Evolutionary conservation across 1,284 basidiomycete species (phyloP), one percentile per base, ranked within the genome.

Genomic region (Cryptococcus sp.): DNA sequence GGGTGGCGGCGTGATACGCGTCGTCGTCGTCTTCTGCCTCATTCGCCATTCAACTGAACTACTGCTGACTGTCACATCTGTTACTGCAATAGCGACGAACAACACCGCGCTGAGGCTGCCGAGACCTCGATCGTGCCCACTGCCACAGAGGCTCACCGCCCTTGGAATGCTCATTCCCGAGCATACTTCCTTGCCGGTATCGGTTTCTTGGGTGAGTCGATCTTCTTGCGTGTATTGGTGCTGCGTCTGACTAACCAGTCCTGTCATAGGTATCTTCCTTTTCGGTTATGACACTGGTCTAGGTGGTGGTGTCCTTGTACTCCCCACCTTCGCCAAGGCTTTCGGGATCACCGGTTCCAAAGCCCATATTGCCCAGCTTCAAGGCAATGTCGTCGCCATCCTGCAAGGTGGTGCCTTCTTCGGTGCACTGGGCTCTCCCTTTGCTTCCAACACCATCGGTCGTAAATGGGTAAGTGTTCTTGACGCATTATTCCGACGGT

Each of bases 351-450:
- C 83, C 8, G 82, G 81, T 49, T 50, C 61, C 25, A 60, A 59
- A 6, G 49, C 56, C 44, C 66, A 77, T 47, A 58, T 70, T 38
- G 61, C 69, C 5, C 45, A 62, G 11, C 60, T 74, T 13, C 64
- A 70, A 68, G 66, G 75, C 56, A 85, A 86, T 67, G 82, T 87
- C 41, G 89, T 90, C 23, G 87, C 88, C 10, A 87, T 90, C 20
- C 82, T 91, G 19, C 88, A 90, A 72, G 89, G 86, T 2, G 88
- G 88, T 31, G 74, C 76, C 13, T 90, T 90, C 81, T 90, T 91
- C 69, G 89, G 90, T 49, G 87, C 89, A 15, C 71, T 91, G 6
- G 80, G 81, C 20, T 86, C 83, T 63, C 84, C 85, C 0, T 72
- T 70, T 0, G 53, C 76, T 48, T 67, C 68, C 53, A 67, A 75